phyloP scores from a whole-genome alignment of 1,284 basidiomycete species.

The Pseudozyma flocculosa region DNA sequence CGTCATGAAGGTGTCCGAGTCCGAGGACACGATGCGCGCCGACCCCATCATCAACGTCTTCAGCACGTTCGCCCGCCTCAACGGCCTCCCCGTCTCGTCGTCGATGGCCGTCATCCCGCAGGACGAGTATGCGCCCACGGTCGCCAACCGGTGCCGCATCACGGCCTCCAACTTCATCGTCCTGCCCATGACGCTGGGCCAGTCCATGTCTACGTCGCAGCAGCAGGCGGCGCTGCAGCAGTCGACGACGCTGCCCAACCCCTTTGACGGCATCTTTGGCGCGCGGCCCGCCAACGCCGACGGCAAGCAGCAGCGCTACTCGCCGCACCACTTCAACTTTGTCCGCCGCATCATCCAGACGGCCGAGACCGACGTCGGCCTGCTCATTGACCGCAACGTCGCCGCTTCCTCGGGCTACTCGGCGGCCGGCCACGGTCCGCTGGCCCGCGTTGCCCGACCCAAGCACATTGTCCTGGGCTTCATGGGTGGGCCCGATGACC shows the following conservation, averaged over 20 bases:
- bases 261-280: slow-evolving; percentile 44
- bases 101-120: slow-evolving; percentile 69
- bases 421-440: background rate
- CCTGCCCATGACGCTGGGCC: slow-evolving; percentile 71
- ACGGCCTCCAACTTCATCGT: slow-evolving; percentile 72
- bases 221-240: background rate
- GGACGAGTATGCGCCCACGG: slow-evolving; percentile 70
- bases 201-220: background rate
- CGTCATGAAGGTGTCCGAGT: slow-evolving; percentile 75
- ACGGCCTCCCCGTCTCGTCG: slow-evolving; percentile 67
- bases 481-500: slow-evolving; percentile 88
- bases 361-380: slow-evolving; percentile 63
- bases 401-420: slow-evolving; percentile 33
- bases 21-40: slow-evolving; percentile 67
- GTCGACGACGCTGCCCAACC: slow-evolving; percentile 32
- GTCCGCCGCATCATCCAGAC: slow-evolving; percentile 76
- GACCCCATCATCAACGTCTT: slow-evolving; percentile 81
- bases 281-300: slow-evolving; percentile 19
- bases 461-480: slow-evolving; percentile 80
- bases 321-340: slow-evolving; percentile 63
- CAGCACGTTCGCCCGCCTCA: slow-evolving; percentile 75
- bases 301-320: slow-evolving; percentile 45
- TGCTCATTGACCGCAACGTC: slow-evolving; percentile 75
- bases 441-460: slow-evolving; percentile 53
- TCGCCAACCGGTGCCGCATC: slow-evolving; percentile 68